These are phyloP conservation scores for Priceomyces carsonii DNA, from an alignment of 805 yeast species.

Conservation along the genomic window DNA sequence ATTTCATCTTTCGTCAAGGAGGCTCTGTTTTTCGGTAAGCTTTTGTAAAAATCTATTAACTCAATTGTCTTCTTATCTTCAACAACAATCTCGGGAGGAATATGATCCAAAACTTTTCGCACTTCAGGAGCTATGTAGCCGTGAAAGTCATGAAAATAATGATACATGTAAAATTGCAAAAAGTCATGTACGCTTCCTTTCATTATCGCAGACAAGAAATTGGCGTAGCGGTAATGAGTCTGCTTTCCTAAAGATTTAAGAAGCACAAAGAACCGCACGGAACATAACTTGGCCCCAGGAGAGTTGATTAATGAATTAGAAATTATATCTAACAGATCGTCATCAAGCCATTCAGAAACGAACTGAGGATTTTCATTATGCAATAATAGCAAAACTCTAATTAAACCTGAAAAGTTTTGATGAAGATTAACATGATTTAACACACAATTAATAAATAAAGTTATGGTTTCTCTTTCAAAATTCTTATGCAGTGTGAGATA, in stretches of 20 bases:
- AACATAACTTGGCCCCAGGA: conserved; percentile 26
- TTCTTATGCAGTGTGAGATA: conserved; percentile 16
- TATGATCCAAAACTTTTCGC: conserved; percentile 10
- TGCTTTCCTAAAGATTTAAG: conserved; percentile 13
- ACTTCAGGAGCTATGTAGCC: conserved; percentile 10
- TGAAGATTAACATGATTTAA: conserved; percentile 33
- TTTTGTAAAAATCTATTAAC: conserved; percentile 3
- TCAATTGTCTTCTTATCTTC: conserved; percentile 12
- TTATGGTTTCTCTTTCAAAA: conserved; percentile 16
- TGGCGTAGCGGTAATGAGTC: conserved; percentile 17
- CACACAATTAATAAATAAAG: conserved; percentile 35
- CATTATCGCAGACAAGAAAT: conserved; percentile 24
- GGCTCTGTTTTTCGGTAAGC: neutral
- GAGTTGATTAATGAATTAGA: conserved; percentile 26
- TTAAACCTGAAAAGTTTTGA: conserved; percentile 36
- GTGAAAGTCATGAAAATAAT: conserved; percentile 18
- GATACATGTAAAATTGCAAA: conserved; percentile 23
- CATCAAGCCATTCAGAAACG: conserved; percentile 24
- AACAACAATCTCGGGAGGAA: conserved; percentile 15
- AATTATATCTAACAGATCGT: conserved; percentile 31
- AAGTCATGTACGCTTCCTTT: conserved; percentile 24
- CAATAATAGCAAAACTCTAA: conserved; percentile 18
- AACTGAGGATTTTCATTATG: conserved; percentile 16
- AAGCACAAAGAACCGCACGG: conserved; percentile 23
- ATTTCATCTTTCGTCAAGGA: conserved; percentile 4